These are phyloP conservation scores for Taphrina confusa DNA, from an alignment of 1,139 yeast genomes.

Conservation along the genomic window DNA sequence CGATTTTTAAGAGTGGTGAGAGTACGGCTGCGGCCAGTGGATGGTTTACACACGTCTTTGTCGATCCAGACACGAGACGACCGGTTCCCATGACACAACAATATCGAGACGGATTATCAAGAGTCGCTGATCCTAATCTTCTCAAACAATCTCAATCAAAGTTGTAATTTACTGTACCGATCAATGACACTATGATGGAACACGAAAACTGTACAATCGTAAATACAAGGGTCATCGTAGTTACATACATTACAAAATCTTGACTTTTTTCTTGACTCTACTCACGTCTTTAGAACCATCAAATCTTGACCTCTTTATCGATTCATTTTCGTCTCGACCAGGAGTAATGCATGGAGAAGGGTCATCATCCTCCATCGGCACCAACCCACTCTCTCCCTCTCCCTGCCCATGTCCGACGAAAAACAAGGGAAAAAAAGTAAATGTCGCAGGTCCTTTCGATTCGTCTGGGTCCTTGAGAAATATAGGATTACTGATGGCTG, in stretches of 20 bases:
- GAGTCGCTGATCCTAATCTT: neutral
- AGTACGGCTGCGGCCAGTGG: conserved; percentile 21
- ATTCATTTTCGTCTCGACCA: too few relatives aligned
- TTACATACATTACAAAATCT: too few relatives aligned
- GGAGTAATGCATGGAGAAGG: too few relatives aligned
- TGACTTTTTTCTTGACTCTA: too few relatives aligned
- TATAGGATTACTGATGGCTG: conserved; percentile 14
- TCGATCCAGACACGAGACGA: conserved; percentile 27
- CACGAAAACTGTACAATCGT: too few relatives aligned
- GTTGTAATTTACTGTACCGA: too few relatives aligned
- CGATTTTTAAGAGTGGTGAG: neutral
- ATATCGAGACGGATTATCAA: conserved; percentile 7
- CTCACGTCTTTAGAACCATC: too few relatives aligned
- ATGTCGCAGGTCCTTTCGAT: neutral
- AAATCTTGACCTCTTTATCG: too few relatives aligned
- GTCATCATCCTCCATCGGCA: neutral
- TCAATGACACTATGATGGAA: too few relatives aligned
- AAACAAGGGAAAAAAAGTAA: conserved; percentile 12
- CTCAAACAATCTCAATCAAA: neutral
- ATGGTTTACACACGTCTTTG: conserved; percentile 28
- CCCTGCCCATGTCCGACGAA: neutral
- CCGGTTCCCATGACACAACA: conserved; percentile 14
- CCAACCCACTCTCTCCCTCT: conserved; percentile 6
- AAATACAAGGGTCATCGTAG: too few relatives aligned
- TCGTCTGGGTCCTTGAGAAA: neutral